Conservation (phyloP, 106 monocot species). For the Allium sativum region DNA sequence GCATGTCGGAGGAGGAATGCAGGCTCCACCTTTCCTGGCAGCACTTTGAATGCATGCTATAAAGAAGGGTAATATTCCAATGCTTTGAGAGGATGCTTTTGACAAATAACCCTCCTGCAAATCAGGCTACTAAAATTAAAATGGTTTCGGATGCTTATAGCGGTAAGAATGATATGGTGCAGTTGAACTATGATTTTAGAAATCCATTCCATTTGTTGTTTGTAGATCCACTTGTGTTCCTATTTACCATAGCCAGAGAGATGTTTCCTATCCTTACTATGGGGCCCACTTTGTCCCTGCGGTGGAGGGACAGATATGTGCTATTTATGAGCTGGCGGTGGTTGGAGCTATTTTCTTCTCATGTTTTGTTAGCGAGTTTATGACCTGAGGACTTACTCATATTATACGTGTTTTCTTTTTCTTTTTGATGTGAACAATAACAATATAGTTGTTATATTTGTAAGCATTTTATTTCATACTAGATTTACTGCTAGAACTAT, state of each 20-base stretch:
- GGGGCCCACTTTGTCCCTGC: conserved; percentile 29
- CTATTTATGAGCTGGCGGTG: conserved; percentile 54
- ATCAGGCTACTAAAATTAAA: conserved; percentile 30
- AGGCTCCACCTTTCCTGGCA: conserved; percentile 76
- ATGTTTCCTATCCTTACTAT: conserved; percentile 40
- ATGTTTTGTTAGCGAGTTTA: too few relatives aligned
- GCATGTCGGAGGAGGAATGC: conserved; percentile 80
- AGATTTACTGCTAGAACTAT: too few relatives aligned
- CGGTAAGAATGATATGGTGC: conserved; percentile 28
- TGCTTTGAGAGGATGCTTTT: conserved; percentile 50
- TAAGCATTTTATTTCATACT: too few relatives aligned
- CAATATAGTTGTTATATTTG: too few relatives aligned
- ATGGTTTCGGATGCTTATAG: conserved; percentile 36
- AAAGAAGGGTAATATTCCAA: conserved; percentile 33
- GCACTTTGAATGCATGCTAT: conserved; percentile 45
- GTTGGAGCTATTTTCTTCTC: background rate
- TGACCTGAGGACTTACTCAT: too few relatives aligned
- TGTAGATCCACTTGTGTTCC: conserved; percentile 49
- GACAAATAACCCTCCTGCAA: conserved; percentile 33
- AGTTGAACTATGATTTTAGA: conserved; percentile 52
- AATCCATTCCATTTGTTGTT: conserved; percentile 58
- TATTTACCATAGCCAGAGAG: conserved; percentile 60
- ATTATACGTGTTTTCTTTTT: too few relatives aligned
- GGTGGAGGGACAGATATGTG: conserved; percentile 35
- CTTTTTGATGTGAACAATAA: too few relatives aligned